These are phyloP conservation scores for Cladophialophora psammophila DNA, from an alignment of 2,329 filamentous ascomycete species.

Conservation along the genomic window DNA sequence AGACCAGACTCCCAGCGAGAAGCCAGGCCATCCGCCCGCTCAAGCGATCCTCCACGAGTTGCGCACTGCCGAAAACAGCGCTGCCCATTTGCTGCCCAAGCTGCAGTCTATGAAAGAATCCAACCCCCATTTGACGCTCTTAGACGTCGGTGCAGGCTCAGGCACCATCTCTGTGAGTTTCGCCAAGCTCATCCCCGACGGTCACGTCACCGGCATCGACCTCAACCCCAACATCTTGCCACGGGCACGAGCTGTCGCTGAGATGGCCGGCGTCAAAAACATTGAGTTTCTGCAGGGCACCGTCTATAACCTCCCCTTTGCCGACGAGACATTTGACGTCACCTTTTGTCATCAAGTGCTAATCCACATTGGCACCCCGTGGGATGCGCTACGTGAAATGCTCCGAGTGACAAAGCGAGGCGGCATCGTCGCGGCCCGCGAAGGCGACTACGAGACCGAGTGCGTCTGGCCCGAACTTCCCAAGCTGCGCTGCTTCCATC, in stretches of 20 bases:
- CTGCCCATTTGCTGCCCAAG: constrained; percentile 49
- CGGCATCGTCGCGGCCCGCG: constrained; percentile 51
- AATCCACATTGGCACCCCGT: constrained; percentile 48
- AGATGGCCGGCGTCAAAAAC: constrained; percentile 41
- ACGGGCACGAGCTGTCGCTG: constrained; percentile 43
- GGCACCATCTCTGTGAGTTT: constrained; percentile 60
- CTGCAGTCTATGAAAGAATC: constrained; percentile 44
- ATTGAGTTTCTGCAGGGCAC: constrained; percentile 48
- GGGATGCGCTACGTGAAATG: constrained; percentile 33
- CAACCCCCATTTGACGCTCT: constrained; percentile 46
- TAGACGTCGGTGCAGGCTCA: constrained; percentile 59
- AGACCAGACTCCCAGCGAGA: constrained; percentile 16
- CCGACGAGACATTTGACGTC: constrained; percentile 53
- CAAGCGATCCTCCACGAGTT: constrained; percentile 22
- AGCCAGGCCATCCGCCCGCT: constrained; percentile 16
- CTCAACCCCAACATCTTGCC: constrained; percentile 46
- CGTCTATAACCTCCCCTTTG: constrained; percentile 50
- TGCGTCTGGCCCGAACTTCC: constrained; percentile 45
- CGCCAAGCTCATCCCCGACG: constrained; percentile 51
- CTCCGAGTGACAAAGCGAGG: constrained; percentile 53
- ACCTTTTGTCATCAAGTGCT: constrained; percentile 56
- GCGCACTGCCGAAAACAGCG: constrained; percentile 45
- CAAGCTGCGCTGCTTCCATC: constrained; percentile 44
- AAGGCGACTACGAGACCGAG: constrained; percentile 43
- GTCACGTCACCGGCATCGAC: constrained; percentile 53